Evolutionary conservation across 2,329 filamentous ascomycete genomes (phyloP).

Genomic region (Hawksworthiomyces lignivorus): DNA sequence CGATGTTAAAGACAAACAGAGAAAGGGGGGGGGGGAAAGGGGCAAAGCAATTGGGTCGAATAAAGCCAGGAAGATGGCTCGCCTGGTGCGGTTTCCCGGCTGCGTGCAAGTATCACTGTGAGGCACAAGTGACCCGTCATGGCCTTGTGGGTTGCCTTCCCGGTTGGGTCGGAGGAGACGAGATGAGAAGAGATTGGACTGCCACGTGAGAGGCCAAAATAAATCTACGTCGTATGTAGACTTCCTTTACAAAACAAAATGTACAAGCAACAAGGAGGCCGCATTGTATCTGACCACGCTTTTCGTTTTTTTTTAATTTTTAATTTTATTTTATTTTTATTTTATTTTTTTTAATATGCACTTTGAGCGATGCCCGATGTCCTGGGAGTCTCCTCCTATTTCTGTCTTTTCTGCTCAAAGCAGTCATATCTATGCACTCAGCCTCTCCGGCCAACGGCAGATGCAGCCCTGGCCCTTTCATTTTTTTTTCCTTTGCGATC

Average conservation of each 20-base stretch:
- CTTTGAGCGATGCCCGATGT: too few relatives aligned
- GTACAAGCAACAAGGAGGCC: too few relatives aligned
- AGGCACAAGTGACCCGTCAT: conserved; percentile 4
- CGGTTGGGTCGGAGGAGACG: conserved; percentile 3
- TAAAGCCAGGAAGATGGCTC: background rate
- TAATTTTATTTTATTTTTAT: too few relatives aligned
- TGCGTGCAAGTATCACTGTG: conserved; percentile 10
- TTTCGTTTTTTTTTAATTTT: too few relatives aligned
- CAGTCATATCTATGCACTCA: too few relatives aligned
- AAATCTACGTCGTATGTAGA: too few relatives aligned
- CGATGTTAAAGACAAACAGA: background rate
- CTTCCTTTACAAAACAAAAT: too few relatives aligned
- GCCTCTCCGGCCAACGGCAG: background rate
- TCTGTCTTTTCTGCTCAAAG: conserved; percentile 1
- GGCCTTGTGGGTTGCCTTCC: conserved; percentile 2
- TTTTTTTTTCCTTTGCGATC: background rate
- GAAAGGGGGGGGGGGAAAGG: background rate
- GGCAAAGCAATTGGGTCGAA: background rate
- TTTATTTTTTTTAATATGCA: too few relatives aligned
- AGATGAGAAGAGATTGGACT: background rate
- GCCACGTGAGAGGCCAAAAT: conserved; percentile 1
- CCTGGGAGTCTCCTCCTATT: background rate
- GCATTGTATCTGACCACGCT: too few relatives aligned
- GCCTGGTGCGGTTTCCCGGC: conserved; percentile 6
- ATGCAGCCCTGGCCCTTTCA: background rate